Percentiles rank a stretch among this genome's conserved stretches.
Conservation (phyloP, 768 basidiomycete species). For the Tricholoma flavovirens region DNA sequence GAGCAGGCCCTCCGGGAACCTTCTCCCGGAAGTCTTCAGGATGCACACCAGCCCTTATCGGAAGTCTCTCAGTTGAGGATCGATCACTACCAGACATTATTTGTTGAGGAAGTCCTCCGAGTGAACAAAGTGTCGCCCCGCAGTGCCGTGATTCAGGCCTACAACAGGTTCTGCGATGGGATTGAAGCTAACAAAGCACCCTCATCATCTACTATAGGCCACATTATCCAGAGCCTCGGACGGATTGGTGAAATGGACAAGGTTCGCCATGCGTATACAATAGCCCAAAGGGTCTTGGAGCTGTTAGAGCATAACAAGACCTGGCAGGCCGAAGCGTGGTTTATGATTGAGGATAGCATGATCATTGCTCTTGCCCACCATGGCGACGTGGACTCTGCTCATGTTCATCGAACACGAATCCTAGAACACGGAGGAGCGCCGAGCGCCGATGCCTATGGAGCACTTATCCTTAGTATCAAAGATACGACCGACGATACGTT, state of each 20-base stretch:
- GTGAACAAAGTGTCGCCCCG: constrained; percentile 7
- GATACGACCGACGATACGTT: constrained; percentile 95
- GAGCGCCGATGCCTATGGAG: constrained; percentile 87
- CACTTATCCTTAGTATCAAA: constrained; percentile 79
- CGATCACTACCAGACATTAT: constrained; percentile 6
- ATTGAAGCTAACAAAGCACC: constrained; percentile 45
- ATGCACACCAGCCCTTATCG: constrained; percentile 10
- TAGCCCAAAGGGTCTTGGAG: constrained; percentile 57
- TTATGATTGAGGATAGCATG: constrained; percentile 82
- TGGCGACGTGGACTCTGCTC: constrained; percentile 75
- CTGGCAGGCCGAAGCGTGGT: constrained; percentile 60
- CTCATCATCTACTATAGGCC: constrained; percentile 43
- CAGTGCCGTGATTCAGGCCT: constrained; percentile 37
- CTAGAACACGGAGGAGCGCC: constrained; percentile 74
- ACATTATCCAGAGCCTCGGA: constrained; percentile 65
- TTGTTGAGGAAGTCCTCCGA: not conserved
- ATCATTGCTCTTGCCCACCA: constrained; percentile 79
- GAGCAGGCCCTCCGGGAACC: constrained; percentile 14
- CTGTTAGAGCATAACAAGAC: constrained; percentile 37
- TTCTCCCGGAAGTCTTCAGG: constrained; percentile 2
- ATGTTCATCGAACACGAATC: constrained; percentile 73
- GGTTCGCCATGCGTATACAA: constrained; percentile 59
- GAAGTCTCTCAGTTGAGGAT: constrained; percentile 1
- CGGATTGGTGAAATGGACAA: constrained; percentile 55
- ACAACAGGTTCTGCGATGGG: constrained; percentile 41